These are phyloP conservation scores for Backusella westeae DNA, from an alignment of 192 early-diverging fungal species.

Conservation along the genomic window DNA sequence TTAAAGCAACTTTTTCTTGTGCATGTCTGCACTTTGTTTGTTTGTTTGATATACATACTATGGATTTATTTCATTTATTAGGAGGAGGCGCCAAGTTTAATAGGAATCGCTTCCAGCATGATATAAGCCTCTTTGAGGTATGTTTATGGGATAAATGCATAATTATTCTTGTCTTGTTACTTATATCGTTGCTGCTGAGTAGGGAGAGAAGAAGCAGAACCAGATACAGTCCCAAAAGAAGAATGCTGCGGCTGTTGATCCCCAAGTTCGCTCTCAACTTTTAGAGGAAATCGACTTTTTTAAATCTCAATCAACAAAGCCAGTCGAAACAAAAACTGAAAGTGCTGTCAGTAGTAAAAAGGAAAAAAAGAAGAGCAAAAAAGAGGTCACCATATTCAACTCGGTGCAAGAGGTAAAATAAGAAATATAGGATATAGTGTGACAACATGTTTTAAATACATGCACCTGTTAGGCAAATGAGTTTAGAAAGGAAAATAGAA, in stretches of 20 bases:
- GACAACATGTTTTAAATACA: background rate
- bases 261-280: slow-evolving; percentile 17
- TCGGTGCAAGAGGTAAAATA: slow-evolving; percentile 9
- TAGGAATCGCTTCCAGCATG: slow-evolving; percentile 75
- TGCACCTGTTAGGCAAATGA: slow-evolving; percentile 38
- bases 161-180: background rate
- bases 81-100: slow-evolving; percentile 89
- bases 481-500: slow-evolving; percentile 77
- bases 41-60: slow-evolving; percentile 1
- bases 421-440: background rate
- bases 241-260: slow-evolving; percentile 16
- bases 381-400: slow-evolving; percentile 10
- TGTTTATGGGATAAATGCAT: background rate
- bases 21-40: background rate
- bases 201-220: slow-evolving; percentile 10
- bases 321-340: slow-evolving; percentile 29
- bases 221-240: slow-evolving; percentile 3
- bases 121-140: slow-evolving; percentile 83
- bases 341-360: slow-evolving; percentile 25
- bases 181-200: background rate
- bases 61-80: slow-evolving; percentile 87
- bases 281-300: slow-evolving; percentile 48
- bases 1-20: background rate
- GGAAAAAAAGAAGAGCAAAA: background rate
- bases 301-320: slow-evolving; percentile 23